Evolutionary conservation across 352 stramenopile species (phyloP), one percentile per base, ranked within the genome.

Genomic region (Phytophthora capsici): DNA sequence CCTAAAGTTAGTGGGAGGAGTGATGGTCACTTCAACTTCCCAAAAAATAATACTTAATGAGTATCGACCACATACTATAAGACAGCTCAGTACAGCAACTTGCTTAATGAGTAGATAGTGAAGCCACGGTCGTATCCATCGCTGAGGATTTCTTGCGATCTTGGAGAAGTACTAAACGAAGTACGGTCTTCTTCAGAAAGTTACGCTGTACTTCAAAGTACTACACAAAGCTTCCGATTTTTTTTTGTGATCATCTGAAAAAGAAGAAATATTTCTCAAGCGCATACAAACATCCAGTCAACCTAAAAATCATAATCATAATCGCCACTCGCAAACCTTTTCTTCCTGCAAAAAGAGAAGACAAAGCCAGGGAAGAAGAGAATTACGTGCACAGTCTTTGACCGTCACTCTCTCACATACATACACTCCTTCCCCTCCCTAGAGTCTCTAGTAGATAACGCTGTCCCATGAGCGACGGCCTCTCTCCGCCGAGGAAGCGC

Each of bases 401-500:
- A 41, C 14, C 36, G 6, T 20, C 36, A 41, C 28, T 34, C 28
- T 34, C 28, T 41, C 16, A 10, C 36, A 20, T n/a, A 41, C 36
- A 41, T 16, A 41, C 41, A 26, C 41, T 26, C 41, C 17, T 25
- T 13, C 17, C 20, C 41, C 4, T 4, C 4, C 38, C 5, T 12
- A 16, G 6, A 44, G 38, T 16, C 16, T 20, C 51, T 26, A 23
- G n/a, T n/a, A n/a, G n/a, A n/a, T n/a, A 14, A 43, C 14, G 41
- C 28, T 19, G 36, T 38, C 30, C 32, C 30, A 78, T 78, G 71
- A 78, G 38, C 59, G 63, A 80, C 38, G 63, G 63, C 12, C 66
- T 66, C 14, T 77, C 71, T 23, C 71, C 71, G n/a, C 71, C 71
- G 13, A 64, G 71, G 45, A 80, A 80, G 38, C 71, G 71, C 46